phyloP scores from a whole-genome alignment of 495 filamentous ascomycete species.

The Platismatia glauca region DNA sequence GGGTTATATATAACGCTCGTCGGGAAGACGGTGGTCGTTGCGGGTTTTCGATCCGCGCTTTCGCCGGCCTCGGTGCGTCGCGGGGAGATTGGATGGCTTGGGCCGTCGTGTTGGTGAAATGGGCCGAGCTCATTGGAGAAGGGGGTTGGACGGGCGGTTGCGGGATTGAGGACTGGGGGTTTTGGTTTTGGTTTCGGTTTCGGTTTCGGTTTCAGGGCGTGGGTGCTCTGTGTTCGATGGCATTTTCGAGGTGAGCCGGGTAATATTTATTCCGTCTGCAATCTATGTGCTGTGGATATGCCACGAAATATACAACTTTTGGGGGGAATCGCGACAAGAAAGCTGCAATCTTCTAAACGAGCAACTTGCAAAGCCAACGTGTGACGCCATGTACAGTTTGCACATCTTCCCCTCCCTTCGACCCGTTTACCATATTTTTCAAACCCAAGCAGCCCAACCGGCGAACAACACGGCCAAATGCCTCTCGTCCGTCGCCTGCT shows the following conservation, averaged over 20 bases:
- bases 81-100: no score
- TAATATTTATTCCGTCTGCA: background rate
- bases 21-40: no score
- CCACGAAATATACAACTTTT: background rate
- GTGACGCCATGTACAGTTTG: background rate
- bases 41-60: no score
- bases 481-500: conserved; percentile 84
- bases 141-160: no score
- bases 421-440: background rate
- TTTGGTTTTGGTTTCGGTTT: no score
- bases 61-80: no score
- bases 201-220: no score
- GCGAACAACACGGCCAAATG: conserved; percentile 88
- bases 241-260: background rate
- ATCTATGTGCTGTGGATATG: background rate
- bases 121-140: no score
- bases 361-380: background rate
- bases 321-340: background rate
- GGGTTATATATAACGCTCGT: no score
- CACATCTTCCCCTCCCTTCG: background rate
- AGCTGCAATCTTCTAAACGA: background rate
- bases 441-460: conserved; percentile 65
- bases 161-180: no score
- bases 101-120: no score
- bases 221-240: no score